These are phyloP conservation scores for Boeremia lycopersici DNA, from an alignment of 2,329 filamentous ascomycete genomes.

Conservation along the genomic window DNA sequence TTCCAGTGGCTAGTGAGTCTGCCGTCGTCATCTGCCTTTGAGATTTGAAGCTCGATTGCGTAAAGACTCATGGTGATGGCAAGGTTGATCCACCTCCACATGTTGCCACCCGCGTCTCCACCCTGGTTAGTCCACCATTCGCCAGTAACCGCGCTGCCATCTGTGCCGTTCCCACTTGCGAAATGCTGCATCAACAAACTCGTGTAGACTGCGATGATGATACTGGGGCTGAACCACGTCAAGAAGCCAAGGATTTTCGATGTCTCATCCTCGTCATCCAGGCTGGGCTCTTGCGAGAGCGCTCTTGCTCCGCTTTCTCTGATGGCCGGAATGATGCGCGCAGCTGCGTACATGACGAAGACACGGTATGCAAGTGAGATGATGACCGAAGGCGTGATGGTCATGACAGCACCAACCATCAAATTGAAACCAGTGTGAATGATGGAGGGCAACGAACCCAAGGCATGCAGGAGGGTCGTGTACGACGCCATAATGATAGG, in stretches of 20 bases:
- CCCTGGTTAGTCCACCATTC: conserved; percentile 87
- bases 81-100: conserved; percentile 93
- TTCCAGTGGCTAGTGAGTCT: conserved; percentile 86
- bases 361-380: conserved; percentile 93
- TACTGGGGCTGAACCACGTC: conserved; percentile 93
- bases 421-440: conserved; percentile 85
- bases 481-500: conserved; percentile 99
- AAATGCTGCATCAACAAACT: conserved; percentile 96
- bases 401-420: conserved; percentile 89
- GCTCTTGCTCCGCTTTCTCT: conserved; percentile 83
- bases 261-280: conserved; percentile 85
- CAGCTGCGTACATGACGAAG: conserved; percentile 93
- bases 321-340: conserved; percentile 92
- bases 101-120: conserved; percentile 80
- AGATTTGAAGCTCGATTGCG: conserved; percentile 85
- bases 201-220: conserved; percentile 94
- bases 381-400: conserved; percentile 93
- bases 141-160: conserved; percentile 54
- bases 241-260: conserved; percentile 80
- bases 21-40: conserved; percentile 78
- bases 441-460: conserved; percentile 81
- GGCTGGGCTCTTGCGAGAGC: conserved; percentile 80
- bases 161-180: conserved; percentile 63
- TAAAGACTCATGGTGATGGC: conserved; percentile 89
- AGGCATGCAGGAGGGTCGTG: conserved; percentile 82